These are phyloP conservation scores for Boechera stricta DNA, from an alignment of 345 rosid species.

Conservation along the genomic window DNA sequence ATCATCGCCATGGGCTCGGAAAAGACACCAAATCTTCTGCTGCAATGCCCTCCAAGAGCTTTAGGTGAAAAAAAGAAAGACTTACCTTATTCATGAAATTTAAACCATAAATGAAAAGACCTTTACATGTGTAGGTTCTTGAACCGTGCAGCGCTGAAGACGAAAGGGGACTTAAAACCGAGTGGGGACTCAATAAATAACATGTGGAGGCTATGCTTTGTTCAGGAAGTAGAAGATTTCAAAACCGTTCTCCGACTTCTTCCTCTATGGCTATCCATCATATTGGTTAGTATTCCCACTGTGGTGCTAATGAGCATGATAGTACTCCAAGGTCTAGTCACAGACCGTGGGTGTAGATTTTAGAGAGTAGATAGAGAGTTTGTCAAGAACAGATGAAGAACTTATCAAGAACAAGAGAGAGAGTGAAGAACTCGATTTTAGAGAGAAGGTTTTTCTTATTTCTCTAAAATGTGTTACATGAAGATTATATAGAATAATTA, in stretches of 20 bases:
- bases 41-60: conserved; percentile 38
- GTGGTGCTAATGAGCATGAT: conserved; percentile 44
- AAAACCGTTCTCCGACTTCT: conserved; percentile 49
- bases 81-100: neutral
- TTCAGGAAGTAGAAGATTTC: conserved; percentile 59
- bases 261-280: conserved; percentile 47
- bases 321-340: conserved; percentile 56
- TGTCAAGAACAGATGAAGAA: too few relatives aligned
- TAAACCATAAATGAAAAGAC: neutral
- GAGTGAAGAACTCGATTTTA: too few relatives aligned
- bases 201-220: conserved; percentile 54
- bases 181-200: conserved; percentile 40
- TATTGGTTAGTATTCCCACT: conserved; percentile 47
- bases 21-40: neutral
- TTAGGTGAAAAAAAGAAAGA: conserved; percentile 41
- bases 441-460: too few relatives aligned
- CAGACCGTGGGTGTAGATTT: conserved; percentile 41
- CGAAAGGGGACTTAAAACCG: conserved; percentile 39
- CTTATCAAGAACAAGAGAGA: too few relatives aligned
- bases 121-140: conserved; percentile 18
- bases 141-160: conserved; percentile 45
- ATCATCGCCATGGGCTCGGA: conserved; percentile 27
- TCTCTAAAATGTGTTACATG: too few relatives aligned
- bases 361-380: too few relatives aligned
- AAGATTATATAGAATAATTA: too few relatives aligned